Evolutionary conservation across 331 rosid genomes (phyloP).

Genomic region (Malus hybrid): DNA sequence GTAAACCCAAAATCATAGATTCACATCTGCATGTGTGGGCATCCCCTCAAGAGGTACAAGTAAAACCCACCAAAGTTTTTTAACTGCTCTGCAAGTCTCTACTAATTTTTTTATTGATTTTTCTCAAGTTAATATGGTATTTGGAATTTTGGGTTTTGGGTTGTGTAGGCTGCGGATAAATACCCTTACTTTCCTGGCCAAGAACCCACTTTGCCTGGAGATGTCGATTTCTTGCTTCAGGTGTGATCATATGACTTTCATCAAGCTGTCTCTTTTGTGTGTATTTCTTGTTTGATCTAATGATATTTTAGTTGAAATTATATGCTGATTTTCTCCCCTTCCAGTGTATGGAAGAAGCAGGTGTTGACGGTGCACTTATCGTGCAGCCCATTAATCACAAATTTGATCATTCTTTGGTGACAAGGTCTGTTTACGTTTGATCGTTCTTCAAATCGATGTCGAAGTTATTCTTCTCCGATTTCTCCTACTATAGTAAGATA

Average conservation of each 20-base stretch:
- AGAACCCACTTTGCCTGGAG: slow-evolving; percentile 64
- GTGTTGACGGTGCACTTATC: slow-evolving; percentile 81
- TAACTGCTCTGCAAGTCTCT: background rate
- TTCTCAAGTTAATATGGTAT: background rate
- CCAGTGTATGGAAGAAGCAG: slow-evolving; percentile 88
- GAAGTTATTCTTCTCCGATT: background rate
- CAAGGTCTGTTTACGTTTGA: slow-evolving; percentile 43
- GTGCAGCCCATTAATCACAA: slow-evolving; percentile 92
- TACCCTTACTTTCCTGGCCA: slow-evolving; percentile 77
- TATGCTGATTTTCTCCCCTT: background rate
- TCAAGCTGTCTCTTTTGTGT: background rate
- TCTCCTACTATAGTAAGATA: background rate
- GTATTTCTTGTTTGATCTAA: background rate
- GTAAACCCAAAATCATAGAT: slow-evolving; percentile 40
- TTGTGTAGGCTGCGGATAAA: slow-evolving; percentile 51
- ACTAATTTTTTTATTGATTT: background rate
- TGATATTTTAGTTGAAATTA: background rate
- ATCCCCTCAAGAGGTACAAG: slow-evolving; percentile 54
- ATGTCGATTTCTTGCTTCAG: slow-evolving; percentile 67
- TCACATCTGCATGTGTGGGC: slow-evolving; percentile 97
- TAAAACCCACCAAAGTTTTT: background rate
- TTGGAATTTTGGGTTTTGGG: background rate
- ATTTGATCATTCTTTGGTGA: slow-evolving; percentile 78
- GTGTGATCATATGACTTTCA: slow-evolving; percentile 19
- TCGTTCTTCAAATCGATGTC: background rate